Conservation (phyloP, 108 stramenopile genomes). For the Cyclotella distinguenda region DNA sequence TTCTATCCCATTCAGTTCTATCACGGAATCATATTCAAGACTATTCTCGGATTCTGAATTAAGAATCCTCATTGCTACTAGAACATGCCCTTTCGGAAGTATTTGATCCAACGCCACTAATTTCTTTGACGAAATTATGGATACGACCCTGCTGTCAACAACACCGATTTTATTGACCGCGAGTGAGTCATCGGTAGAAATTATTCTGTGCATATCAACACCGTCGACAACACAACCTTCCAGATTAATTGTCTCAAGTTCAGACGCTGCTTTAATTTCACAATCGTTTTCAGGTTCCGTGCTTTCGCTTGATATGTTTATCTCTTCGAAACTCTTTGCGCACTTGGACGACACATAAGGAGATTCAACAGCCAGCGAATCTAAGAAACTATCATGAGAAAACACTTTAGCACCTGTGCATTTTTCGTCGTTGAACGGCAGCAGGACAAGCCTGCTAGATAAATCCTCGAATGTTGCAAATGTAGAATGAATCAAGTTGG, state of each 20-base stretch:
- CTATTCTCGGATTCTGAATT: neutral
- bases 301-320: neutral
- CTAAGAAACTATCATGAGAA: constrained; percentile 2
- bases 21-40: neutral
- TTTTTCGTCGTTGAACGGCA: constrained; percentile 35
- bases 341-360: neutral
- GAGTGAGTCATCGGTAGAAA: too few species aligned
- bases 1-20: constrained; percentile 22
- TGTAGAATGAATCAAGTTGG: too few species aligned
- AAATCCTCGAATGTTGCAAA: constrained; percentile 44
- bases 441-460: constrained; percentile 30
- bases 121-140: neutral
- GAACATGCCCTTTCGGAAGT: constrained; percentile 20
- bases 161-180: too few species aligned
- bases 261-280: too few species aligned
- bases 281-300: too few species aligned
- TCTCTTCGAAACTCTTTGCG: neutral
- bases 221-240: neutral
- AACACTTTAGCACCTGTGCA: constrained; percentile 37
- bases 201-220: neutral
- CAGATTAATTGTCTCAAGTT: neutral
- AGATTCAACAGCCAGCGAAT: neutral
- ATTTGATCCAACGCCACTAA: constrained; percentile 8
- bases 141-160: too few species aligned
- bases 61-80: constrained; percentile 4